Percentiles rank a stretch among this genome's conserved stretches.
These are phyloP conservation scores for Carex cristatella DNA, from an alignment of 176 grass and related monocot species.

Conservation along the genomic window DNA sequence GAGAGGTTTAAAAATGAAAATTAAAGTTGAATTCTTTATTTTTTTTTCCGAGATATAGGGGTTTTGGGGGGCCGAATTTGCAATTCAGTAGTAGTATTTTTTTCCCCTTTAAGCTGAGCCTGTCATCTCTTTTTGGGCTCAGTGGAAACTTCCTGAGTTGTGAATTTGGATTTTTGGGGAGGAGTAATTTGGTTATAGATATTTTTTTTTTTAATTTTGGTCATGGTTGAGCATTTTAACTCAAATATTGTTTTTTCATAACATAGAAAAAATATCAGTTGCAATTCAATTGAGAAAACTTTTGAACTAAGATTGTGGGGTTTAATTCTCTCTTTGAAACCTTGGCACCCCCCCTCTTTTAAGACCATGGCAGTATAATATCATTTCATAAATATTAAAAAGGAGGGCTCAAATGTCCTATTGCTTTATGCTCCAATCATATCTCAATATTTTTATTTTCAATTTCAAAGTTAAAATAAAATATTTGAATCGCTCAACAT, in stretches of 20 bases:
- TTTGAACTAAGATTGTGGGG: neutral
- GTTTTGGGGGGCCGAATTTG: constrained; percentile 11
- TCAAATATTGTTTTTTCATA: neutral
- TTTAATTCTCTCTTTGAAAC: neutral
- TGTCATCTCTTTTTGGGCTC: neutral
- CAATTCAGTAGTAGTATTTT: neutral
- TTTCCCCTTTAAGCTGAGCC: neutral
- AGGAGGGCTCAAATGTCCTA: too few relatives aligned
- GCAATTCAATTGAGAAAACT: constrained; percentile 1
- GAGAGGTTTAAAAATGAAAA: constrained; percentile 42
- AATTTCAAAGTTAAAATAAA: too few relatives aligned
- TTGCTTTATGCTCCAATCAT: too few relatives aligned
- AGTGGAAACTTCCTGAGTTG: neutral
- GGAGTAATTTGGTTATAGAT: constrained; percentile 5
- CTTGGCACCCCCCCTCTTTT: too few relatives aligned
- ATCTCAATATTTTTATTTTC: too few relatives aligned
- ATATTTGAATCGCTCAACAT: too few relatives aligned
- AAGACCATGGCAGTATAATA: too few relatives aligned
- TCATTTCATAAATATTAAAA: too few relatives aligned
- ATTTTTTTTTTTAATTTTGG: neutral
- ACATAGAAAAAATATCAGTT: neutral
- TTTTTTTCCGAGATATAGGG: constrained; percentile 4
- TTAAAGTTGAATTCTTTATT: neutral
- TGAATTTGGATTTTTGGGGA: constrained; percentile 26
- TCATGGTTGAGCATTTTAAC: neutral